phyloP scores from a whole-genome alignment of 2,329 filamentous ascomycete species.

The Pseudonectria foliicola region DNA sequence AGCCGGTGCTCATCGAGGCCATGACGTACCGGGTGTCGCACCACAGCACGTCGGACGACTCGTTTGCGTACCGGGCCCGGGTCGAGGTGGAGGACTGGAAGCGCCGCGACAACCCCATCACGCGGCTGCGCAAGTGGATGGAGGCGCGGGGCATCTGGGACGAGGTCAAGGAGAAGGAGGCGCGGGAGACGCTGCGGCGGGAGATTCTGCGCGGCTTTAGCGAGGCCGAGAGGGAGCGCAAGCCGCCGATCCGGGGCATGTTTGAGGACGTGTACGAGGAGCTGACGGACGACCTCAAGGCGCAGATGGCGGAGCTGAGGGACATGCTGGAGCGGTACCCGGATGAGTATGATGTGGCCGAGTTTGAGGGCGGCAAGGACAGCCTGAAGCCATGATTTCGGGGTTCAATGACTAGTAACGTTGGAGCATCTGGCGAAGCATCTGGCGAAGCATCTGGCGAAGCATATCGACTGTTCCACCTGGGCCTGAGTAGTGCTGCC shows the following conservation, averaged over 20 bases:
- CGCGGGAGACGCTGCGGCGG: slow-evolving; percentile 58
- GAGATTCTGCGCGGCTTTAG: slow-evolving; percentile 79
- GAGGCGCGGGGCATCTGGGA: slow-evolving; percentile 79
- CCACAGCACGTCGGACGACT: slow-evolving; percentile 95
- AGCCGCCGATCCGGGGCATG: slow-evolving; percentile 61
- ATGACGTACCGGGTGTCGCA: slow-evolving; percentile 98
- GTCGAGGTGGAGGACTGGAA: slow-evolving; percentile 97
- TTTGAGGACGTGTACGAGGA: slow-evolving; percentile 90
- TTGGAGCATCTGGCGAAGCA: not conserved
- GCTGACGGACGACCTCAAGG: slow-evolving; percentile 68
- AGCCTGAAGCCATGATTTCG: slow-evolving; percentile 40
- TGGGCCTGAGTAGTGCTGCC: too few species aligned
- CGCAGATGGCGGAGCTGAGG: slow-evolving; percentile 65
- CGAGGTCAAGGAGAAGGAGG: slow-evolving; percentile 70
- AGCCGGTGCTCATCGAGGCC: slow-evolving; percentile 81
- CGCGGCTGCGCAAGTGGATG: slow-evolving; percentile 81
- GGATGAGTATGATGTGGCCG: slow-evolving; percentile 78
- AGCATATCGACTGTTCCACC: too few species aligned
- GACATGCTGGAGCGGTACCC: slow-evolving; percentile 80
- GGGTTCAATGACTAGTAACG: too few species aligned
- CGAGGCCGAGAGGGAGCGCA: slow-evolving; percentile 75
- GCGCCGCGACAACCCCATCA: slow-evolving; percentile 80
- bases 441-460: not conserved
- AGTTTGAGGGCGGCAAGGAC: slow-evolving; percentile 66
- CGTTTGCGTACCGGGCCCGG: slow-evolving; percentile 87